phyloP scores from a whole-genome alignment of 1,139 yeast genomes.

The Magnusiomyces magnusii region DNA sequence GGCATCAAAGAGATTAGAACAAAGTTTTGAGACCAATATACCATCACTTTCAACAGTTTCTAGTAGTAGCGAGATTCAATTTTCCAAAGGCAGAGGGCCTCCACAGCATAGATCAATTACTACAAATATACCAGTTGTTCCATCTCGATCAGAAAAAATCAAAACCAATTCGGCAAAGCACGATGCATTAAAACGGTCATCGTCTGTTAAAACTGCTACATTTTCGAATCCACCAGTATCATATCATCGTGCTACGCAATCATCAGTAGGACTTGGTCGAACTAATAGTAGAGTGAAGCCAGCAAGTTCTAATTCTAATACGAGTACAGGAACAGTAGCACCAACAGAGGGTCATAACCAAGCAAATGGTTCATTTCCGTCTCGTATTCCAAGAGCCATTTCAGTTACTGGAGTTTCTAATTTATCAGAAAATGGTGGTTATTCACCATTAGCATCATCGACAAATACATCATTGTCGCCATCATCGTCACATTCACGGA shows the following conservation, averaged over 20 bases:
- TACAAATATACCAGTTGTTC: neutral
- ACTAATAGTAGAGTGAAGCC: neutral
- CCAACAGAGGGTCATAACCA: neutral
- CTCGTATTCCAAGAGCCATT: slow-evolving; percentile 1
- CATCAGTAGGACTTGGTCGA: neutral
- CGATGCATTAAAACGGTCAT: neutral
- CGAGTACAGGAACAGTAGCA: too few species aligned
- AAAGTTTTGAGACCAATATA: neutral
- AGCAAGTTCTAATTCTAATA: neutral
- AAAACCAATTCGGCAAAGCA: neutral
- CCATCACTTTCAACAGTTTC: neutral
- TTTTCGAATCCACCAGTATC: neutral
- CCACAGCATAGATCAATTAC: neutral
- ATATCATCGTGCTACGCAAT: neutral
- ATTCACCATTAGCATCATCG: too few species aligned
- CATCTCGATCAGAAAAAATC: neutral
- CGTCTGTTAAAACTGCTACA: neutral
- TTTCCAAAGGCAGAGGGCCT: neutral
- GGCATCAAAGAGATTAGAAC: neutral
- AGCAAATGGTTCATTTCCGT: neutral
- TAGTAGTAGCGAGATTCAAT: neutral
- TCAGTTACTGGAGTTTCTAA: neutral
- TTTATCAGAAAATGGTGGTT: neutral
- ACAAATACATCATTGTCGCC: neutral
- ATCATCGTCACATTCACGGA: neutral